phyloP scores from a whole-genome alignment of 2,329 filamentous ascomycete species.

The Celoporthe dispersa region DNA sequence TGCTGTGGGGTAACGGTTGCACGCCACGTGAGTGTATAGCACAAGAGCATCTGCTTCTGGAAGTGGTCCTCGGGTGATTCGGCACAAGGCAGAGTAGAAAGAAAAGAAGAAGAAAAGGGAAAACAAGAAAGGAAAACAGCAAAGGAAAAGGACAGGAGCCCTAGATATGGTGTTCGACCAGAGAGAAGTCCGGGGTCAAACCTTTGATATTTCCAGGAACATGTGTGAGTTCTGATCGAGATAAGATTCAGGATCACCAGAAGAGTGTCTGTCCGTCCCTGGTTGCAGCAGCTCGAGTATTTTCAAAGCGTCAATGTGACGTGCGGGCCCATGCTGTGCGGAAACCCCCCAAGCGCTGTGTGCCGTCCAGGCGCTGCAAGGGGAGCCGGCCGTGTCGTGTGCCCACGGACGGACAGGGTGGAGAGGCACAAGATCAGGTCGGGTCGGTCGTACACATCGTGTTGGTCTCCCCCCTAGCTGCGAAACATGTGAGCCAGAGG shows the following conservation, averaged over 20 bases:
- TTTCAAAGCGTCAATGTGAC: slow-evolving; percentile 22
- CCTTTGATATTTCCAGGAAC: neutral
- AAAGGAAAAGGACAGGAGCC: too few relatives aligned
- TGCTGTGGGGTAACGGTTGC: neutral
- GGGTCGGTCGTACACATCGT: neutral
- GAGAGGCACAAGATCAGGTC: neutral
- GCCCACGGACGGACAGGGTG: neutral
- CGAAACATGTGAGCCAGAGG: neutral
- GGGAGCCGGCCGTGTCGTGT: neutral
- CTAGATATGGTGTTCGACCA: neutral
- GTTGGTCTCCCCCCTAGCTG: neutral
- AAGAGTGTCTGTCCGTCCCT: neutral
- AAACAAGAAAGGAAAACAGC: neutral
- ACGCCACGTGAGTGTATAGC: neutral
- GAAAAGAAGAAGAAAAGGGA: neutral
- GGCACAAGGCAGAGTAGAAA: neutral
- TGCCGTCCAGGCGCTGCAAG: neutral
- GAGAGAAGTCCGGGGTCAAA: neutral
- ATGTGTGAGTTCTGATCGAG: neutral
- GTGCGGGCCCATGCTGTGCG: neutral
- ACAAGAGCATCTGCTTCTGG: neutral
- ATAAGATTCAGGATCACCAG: neutral
- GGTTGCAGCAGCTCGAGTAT: slow-evolving; percentile 13
- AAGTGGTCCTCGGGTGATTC: neutral
- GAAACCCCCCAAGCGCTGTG: neutral